Evolutionary conservation across 2,329 filamentous ascomycete species (phyloP), one percentile per base, ranked within the genome.

Genomic region (Orbilia blumenaviensis): DNA sequence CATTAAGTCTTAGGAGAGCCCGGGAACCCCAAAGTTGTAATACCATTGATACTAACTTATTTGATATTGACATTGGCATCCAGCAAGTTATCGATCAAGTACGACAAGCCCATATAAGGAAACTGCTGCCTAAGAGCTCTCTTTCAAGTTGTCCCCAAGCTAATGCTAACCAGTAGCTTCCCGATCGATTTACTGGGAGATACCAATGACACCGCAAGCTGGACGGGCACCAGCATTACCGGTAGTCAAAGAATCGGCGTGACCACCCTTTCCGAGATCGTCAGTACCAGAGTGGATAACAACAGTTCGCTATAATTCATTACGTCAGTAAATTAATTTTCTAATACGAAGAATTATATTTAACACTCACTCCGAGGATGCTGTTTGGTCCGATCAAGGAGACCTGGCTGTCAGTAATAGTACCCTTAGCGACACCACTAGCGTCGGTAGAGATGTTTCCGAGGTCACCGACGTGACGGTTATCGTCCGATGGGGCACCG

Each of bases 191-290:
- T 29, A 64, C 42, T 38, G 58, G 66, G 56, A 42, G 38, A 61
- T 42, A 84, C 88, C 83, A 88, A 61, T 44, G 12, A 61, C 36
- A 92, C 95, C 95, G 86, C 95, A 99, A 83, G 95, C 95, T 83
- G 95, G 95, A 83, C 95, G 92, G 81, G 86, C 84, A 82, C 95
- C 95, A 83, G 95, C 95, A 84, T 98, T 99, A 80, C 95, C 95
- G 79, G 95, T 99, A 91, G 96, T 97, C 88, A 96, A 93, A 82
- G 93, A 97, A 87, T 98, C 93, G 86, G 94, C 92, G 86, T 92
- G 90, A 81, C 86, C 92, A 82, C 93, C 93, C 88, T 92, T 92
- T 85, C 95, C 95, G 79, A 99, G 92, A 83, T 99, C 95, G 83
- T 99, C 95, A 80, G 94, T 98, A 84, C 95, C 95, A 81, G 87